Percentiles rank a stretch among this genome's conserved stretches.
Evolutionary conservation across 1,284 basidiomycete genomes (phyloP).

Genomic region (Ceratorhiza oryzae-sativae): DNA sequence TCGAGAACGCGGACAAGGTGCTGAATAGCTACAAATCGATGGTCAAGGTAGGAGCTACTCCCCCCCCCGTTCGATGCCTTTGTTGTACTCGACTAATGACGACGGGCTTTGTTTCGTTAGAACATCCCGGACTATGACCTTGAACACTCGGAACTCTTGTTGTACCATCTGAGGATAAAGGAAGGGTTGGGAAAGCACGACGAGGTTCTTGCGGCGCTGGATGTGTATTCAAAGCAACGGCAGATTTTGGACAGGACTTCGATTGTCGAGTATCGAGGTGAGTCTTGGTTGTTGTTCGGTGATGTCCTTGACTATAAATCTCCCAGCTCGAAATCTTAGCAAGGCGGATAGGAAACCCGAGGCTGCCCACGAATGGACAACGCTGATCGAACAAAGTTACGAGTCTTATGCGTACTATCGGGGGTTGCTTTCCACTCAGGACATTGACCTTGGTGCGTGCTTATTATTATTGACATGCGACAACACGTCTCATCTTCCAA

Average conservation of each 20-base stretch:
- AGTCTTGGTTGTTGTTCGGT: conserved; percentile 36
- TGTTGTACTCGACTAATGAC: too few relatives aligned
- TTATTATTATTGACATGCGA: conserved; percentile 32
- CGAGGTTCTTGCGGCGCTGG: conserved; percentile 64
- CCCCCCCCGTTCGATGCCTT: conserved; percentile 60
- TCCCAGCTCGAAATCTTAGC: conserved; percentile 72
- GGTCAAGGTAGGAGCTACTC: conserved; percentile 55
- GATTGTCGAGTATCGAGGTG: conserved; percentile 76
- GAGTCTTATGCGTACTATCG: conserved; percentile 85
- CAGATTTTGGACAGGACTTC: conserved; percentile 75
- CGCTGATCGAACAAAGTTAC: conserved; percentile 84
- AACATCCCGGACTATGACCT: conserved; percentile 78
- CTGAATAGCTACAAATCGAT: conserved; percentile 64
- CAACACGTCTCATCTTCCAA: background rate
- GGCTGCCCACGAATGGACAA: conserved; percentile 79
- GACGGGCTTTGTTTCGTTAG: too few relatives aligned
- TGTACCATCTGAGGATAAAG: conserved; percentile 83
- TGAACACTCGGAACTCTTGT: conserved; percentile 84
- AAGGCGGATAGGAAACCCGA: conserved; percentile 68
- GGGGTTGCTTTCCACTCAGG: conserved; percentile 72
- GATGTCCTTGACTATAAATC: background rate
- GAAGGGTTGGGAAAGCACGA: conserved; percentile 69
- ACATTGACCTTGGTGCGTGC: conserved; percentile 67
- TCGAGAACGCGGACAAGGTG: conserved; percentile 74
- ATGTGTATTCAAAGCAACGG: conserved; percentile 68